Conservation (phyloP, 768 basidiomycete species). For the Cystofilobasidium macerans region DNA sequence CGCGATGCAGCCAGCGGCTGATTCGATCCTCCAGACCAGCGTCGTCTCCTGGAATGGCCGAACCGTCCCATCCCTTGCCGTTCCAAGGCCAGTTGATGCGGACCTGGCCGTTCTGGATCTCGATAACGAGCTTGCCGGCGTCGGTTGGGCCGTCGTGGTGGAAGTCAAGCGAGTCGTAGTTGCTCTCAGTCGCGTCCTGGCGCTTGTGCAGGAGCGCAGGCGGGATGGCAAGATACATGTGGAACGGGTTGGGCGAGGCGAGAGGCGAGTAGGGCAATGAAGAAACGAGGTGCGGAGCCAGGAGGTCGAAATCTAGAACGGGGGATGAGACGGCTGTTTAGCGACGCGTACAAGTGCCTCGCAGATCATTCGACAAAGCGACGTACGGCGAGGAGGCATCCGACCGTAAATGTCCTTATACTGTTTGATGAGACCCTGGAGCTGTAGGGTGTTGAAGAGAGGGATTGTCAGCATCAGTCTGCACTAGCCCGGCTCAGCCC, state of each 20-base stretch:
- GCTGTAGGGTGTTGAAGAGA: slow-evolving; percentile 5
- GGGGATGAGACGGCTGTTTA: not conserved
- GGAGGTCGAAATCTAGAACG: slow-evolving; percentile 9
- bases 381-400: not conserved
- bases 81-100: slow-evolving; percentile 21
- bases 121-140: slow-evolving; percentile 15
- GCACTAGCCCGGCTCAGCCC: not conserved
- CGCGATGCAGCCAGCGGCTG: slow-evolving; percentile 1
- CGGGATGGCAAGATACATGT: slow-evolving; percentile 22
- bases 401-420: slow-evolving; percentile 12
- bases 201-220: slow-evolving; percentile 12
- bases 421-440: slow-evolving; percentile 6
- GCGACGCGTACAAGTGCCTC: too few relatives aligned
- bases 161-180: slow-evolving; percentile 8
- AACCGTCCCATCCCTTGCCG: not conserved
- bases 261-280: slow-evolving; percentile 20
- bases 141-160: not conserved
- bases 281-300: slow-evolving; percentile 6
- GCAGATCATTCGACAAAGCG: not conserved
- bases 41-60: not conserved
- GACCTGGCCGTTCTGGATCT: slow-evolving; percentile 3
- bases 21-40: slow-evolving; percentile 1
- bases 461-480: not conserved
- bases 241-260: slow-evolving; percentile 11
- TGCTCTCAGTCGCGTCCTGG: slow-evolving; percentile 4